Percentiles rank a stretch among this genome's conserved stretches.
Evolutionary conservation across 164 flowering plant genomes (phyloP).

Genomic region (Magnolia sinica): DNA sequence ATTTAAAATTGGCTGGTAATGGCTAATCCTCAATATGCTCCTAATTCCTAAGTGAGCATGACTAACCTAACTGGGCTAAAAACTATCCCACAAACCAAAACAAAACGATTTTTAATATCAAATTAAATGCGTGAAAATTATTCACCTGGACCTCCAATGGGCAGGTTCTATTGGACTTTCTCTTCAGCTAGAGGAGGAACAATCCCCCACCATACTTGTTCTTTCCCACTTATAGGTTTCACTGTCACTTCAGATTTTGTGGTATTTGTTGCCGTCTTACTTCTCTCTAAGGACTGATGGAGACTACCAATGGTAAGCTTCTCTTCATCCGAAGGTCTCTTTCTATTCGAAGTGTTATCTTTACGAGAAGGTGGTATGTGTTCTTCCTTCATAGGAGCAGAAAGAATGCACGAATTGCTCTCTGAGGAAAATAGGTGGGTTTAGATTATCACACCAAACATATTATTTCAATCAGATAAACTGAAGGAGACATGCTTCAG

Average conservation of each 20-base stretch:
- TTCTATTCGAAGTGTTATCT: conserved; percentile 25
- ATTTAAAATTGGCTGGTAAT: no score
- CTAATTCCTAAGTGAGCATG: no score
- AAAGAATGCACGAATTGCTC: conserved; percentile 49
- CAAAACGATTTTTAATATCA: not conserved
- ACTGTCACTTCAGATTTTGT: conserved; percentile 59
- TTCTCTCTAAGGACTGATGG: conserved; percentile 31
- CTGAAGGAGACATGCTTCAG: not conserved
- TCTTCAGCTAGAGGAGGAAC: conserved; percentile 57
- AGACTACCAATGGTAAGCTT: conserved; percentile 27
- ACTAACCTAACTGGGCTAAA: no score
- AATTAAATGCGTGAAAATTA: not conserved
- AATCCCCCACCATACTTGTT: conserved; percentile 67
- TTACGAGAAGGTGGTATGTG: no score
- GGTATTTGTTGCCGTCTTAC: conserved; percentile 9
- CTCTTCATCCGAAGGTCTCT: conserved; percentile 31
- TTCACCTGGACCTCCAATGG: conserved; percentile 67
- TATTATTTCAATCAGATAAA: not conserved
- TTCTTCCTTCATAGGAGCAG: conserved; percentile 53
- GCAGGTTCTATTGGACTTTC: conserved; percentile 81
- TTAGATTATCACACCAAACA: not conserved
- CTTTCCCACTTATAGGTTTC: conserved; percentile 55
- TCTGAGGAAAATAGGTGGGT: conserved; percentile 28
- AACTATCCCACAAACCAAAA: not conserved
- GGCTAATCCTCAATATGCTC: no score